Conservation (phyloP, 768 basidiomycete genomes). For the Agaricus sinodeliciosus region DNA sequence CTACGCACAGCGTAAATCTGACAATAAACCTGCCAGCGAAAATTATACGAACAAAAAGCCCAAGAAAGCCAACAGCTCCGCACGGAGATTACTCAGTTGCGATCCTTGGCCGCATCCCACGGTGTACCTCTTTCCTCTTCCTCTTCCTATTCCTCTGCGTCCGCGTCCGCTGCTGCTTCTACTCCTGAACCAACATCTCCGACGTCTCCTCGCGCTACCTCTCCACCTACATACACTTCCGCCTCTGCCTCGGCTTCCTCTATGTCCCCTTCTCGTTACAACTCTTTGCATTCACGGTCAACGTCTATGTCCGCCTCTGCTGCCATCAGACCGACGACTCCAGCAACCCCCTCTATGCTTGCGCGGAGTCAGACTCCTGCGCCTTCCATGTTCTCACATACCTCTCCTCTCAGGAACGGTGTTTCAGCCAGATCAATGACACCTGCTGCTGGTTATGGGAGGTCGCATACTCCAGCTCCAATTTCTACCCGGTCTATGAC, state of each 20-base stretch:
- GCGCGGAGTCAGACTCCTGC: conserved; percentile 36
- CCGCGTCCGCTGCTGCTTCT: conserved; percentile 10
- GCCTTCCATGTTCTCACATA: conserved; percentile 24
- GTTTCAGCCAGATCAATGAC: conserved; percentile 6
- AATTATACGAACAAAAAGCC: conserved; percentile 57
- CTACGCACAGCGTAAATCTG: conserved; percentile 10
- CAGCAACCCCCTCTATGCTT: conserved; percentile 32
- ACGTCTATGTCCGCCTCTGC: conserved; percentile 40
- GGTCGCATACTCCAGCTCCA: conserved; percentile 18
- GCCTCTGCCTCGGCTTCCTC: conserved; percentile 31
- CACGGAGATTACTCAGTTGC: conserved; percentile 55
- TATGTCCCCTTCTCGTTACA: conserved; percentile 37
- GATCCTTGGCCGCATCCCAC: conserved; percentile 38
- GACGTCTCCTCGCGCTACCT: conserved; percentile 36
- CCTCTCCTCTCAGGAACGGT: conserved; percentile 18
- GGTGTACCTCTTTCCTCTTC: conserved; percentile 26
- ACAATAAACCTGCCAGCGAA: conserved; percentile 34
- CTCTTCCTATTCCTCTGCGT: no score
- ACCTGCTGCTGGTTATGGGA: conserved; percentile 3
- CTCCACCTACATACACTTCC: conserved; percentile 21
- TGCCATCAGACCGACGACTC: conserved; percentile 31
- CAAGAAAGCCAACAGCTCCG: conserved; percentile 67
- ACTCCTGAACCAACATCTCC: conserved; percentile 36
- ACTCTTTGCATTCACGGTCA: conserved; percentile 50
- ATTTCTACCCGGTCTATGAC: conserved; percentile 12